These are phyloP conservation scores for Xylaria sp. DNA, from an alignment of 2,329 filamentous ascomycete genomes.

Conservation along the genomic window DNA sequence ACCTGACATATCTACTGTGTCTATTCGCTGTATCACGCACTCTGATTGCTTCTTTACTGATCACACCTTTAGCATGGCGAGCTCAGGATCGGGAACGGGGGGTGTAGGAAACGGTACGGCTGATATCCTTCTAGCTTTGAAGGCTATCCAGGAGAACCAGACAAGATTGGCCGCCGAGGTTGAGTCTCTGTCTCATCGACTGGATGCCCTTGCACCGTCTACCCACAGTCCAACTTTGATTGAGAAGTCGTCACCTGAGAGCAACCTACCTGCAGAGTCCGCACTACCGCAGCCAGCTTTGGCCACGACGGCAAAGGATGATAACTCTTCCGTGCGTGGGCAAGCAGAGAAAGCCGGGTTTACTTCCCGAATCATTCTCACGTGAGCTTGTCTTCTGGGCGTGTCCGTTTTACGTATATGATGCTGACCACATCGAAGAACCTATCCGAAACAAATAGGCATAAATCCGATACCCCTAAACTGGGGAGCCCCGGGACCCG, in stretches of 20 bases:
- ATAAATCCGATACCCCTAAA: constrained; percentile 90
- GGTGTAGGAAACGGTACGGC: constrained; percentile 39
- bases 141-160: constrained; percentile 47
- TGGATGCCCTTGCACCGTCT: constrained; percentile 45
- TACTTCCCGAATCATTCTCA: constrained; percentile 66
- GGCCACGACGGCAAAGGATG: constrained; percentile 37
- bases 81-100: constrained; percentile 37
- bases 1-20: constrained; percentile 1
- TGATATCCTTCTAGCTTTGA: constrained; percentile 46
- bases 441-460: constrained; percentile 92
- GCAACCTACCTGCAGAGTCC: constrained; percentile 29
- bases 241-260: constrained; percentile 36
- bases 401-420: not conserved
- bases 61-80: constrained; percentile 42
- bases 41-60: constrained; percentile 6
- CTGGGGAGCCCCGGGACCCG: constrained; percentile 83
- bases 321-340: constrained; percentile 39
- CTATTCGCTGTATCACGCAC: constrained; percentile 21
- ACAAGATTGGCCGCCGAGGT: constrained; percentile 44
- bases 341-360: constrained; percentile 57
- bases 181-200: constrained; percentile 45
- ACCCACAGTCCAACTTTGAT: constrained; percentile 36
- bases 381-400: constrained; percentile 50
- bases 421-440: constrained; percentile 56
- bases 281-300: constrained; percentile 38